A percentile compares a stretch with the other conserved stretches of the same genome.
Conservation (phyloP, 768 basidiomycete genomes). For the Leucogyrophana mollusca region DNA sequence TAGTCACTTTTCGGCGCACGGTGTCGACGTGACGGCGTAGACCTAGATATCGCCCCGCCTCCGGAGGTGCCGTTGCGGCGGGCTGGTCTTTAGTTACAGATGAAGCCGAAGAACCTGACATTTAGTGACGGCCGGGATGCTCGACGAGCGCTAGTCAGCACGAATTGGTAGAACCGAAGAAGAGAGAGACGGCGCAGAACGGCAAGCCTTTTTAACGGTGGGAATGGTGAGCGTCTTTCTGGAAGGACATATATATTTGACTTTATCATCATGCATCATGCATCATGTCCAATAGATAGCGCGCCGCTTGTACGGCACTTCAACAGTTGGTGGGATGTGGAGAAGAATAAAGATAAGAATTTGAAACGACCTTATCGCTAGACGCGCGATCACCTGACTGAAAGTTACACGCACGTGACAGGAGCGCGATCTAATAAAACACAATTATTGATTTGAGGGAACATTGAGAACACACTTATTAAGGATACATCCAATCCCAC, state of each 20-base stretch:
- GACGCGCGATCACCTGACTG: constrained; percentile 1
- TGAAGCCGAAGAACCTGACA: constrained; percentile 7
- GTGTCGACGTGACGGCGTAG: constrained; percentile 5
- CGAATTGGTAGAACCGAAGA: background rate
- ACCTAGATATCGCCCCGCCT: background rate
- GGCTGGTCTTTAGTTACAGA: constrained; percentile 18
- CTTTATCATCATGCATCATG: constrained; percentile 4
- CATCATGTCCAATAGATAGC: no score
- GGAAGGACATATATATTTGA: no score
- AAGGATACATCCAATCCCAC: no score
- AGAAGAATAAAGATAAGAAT: background rate
- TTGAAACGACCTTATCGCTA: no score
- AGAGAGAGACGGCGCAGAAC: background rate
- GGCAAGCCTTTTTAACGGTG: no score
- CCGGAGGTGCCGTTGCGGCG: constrained; percentile 8
- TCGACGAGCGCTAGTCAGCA: no score
- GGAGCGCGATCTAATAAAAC: no score
- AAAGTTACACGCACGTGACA: no score
- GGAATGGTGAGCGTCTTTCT: no score
- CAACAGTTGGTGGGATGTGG: background rate
- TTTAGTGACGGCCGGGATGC: background rate
- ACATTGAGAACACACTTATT: no score
- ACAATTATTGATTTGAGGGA: no score
- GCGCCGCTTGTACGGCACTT: no score
- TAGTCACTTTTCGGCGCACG: constrained; percentile 39